Evolutionary conservation across 345 rosid genomes (phyloP), one percentile per base, ranked within the genome.

Genomic region (Populus deltoides): DNA sequence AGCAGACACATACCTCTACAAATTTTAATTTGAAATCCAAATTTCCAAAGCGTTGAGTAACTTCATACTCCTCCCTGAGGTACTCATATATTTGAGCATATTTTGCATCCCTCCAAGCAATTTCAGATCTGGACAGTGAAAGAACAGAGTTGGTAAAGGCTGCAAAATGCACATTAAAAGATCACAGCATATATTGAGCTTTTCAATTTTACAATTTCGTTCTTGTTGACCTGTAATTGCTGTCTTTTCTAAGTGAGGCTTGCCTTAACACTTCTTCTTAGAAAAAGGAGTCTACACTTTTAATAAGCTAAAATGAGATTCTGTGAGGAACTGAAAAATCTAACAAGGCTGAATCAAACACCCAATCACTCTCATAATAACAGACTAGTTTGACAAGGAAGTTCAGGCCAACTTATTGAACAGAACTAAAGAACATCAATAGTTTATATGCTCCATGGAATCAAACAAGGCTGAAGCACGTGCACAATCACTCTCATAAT

Each of bases 81-180:
- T 90, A 94, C 84, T 94, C 98, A 2, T 89, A 85, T 86, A 93
- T 94, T 82, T 86, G 97, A 80, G 97, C 94, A 82, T 93, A 93
- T 83, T 90, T 94, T 61, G 97, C 98, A 84, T 92, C 93, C 81
- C 94, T 90, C 98, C 97, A 94, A 81, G 97, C 98, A 84, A 94
- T 94, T 86, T 94, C 97, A 24, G 97, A 92, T 83, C 98, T 92
- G 87, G 29, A 85, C 71, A 78, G 53, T 33, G 53, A 38, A 82
- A 74, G 51, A 77, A 43, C 3, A 62, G n/a, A 69, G 73, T 24
- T 68, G 49, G 16, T 33, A 77, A 67, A 8, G 29, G 24, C 67
- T 33, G 12, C 11, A 41, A 73, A 75, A 61, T 24, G 36, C 24
- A 76, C 16, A 25, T 38, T 35, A 36, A 68, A 35, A 39, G 62